Percentiles rank a stretch among this genome's conserved stretches.
phyloP scores from a whole-genome alignment of 148 eudicot genomes.

The Rhododendron ferrugineum region DNA sequence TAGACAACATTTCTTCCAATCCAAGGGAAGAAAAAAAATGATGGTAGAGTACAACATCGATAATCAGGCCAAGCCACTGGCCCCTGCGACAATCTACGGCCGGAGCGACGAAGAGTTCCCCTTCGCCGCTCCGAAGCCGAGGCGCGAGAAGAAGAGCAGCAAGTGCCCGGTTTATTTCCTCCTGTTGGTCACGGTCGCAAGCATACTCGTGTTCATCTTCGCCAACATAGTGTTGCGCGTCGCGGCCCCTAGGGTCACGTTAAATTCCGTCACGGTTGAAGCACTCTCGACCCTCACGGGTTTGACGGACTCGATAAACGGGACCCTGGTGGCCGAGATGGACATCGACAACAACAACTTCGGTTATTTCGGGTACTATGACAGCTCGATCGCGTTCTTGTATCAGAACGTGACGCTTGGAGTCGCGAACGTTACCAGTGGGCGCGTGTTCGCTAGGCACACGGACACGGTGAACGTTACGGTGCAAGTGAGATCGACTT shows the following conservation, averaged over 20 bases:
- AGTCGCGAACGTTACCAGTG: not conserved
- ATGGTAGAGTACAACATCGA: constrained; percentile 5
- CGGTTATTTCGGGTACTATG: not conserved
- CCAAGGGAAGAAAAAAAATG: not conserved
- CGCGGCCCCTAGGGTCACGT: not conserved
- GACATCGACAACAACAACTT: constrained; percentile 30
- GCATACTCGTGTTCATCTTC: not conserved
- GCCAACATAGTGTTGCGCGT: not conserved
- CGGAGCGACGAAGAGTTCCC: constrained; percentile 3
- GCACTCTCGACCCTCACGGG: not conserved
- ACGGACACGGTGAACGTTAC: not conserved
- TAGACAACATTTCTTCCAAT: not conserved
- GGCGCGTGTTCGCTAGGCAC: not conserved
- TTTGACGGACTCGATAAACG: constrained; percentile 13
- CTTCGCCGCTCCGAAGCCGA: not conserved
- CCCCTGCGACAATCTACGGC: constrained; percentile 6
- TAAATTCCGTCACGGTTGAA: not conserved
- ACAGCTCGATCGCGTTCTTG: not conserved
- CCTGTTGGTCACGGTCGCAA: not conserved
- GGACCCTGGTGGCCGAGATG: constrained; percentile 20
- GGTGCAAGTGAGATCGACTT: constrained; percentile 18
- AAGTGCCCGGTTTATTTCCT: not conserved
- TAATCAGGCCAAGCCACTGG: constrained; percentile 11
- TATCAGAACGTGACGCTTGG: not conserved
- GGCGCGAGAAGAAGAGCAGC: not conserved